Conservation (phyloP, 805 yeast genomes). For the Candida takata region DNA sequence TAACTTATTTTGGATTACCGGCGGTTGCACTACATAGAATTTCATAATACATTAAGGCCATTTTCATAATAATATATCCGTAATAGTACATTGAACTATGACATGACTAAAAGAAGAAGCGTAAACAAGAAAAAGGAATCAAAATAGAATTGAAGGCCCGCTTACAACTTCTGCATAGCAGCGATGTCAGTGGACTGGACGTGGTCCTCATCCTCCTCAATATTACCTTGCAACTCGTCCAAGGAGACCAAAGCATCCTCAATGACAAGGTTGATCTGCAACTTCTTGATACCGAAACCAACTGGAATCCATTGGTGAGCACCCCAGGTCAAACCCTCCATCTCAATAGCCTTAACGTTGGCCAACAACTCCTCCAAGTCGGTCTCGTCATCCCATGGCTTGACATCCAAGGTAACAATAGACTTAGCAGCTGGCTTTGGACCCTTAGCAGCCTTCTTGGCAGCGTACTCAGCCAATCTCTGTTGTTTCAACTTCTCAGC, state of each 20-base stretch:
- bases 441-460: slow-evolving; percentile 94
- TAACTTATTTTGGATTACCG: too few relatives aligned
- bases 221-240: slow-evolving; percentile 73
- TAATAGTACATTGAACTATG: slow-evolving; percentile 11
- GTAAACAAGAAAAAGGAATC: slow-evolving; percentile 6
- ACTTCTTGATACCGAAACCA: slow-evolving; percentile 99
- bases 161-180: slow-evolving; percentile 96
- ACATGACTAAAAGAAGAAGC: neutral
- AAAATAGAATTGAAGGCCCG: slow-evolving; percentile 6
- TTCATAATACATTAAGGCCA: slow-evolving; percentile 4
- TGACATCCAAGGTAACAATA: slow-evolving; percentile 91
- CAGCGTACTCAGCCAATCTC: slow-evolving; percentile 97
- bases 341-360: slow-evolving; percentile 75
- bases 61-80: slow-evolving; percentile 7
- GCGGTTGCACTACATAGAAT: slow-evolving; percentile 7
- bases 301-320: slow-evolving; percentile 92
- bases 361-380: slow-evolving; percentile 83
- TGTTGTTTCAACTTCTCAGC: slow-evolving; percentile 97
- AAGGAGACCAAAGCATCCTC: slow-evolving; percentile 95
- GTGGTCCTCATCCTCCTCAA: slow-evolving; percentile 94
- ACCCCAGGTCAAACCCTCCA: slow-evolving; percentile 98
- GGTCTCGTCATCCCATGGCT: slow-evolving; percentile 99
- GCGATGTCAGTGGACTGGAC: slow-evolving; percentile 98
- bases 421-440: slow-evolving; percentile 99
- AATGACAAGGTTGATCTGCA: slow-evolving; percentile 96